phyloP scores from a whole-genome alignment of 225 moss, liverwort and hornwort species.

The Asterella californica region DNA sequence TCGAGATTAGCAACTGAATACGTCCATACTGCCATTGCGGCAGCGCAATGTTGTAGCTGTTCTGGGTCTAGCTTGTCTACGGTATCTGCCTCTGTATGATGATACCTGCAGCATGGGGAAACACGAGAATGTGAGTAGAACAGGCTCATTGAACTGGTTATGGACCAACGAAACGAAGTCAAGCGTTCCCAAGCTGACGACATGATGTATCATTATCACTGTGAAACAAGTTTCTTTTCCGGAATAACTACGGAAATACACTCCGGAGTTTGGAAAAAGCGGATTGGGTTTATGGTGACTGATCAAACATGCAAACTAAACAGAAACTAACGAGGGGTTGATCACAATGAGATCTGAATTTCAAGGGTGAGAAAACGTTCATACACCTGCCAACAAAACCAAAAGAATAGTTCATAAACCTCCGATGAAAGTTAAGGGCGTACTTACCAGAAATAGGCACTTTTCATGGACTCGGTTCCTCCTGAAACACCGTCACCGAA shows the following conservation, averaged over 20 bases:
- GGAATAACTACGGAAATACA: no score
- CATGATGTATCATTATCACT: no score
- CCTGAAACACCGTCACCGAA: slow-evolving; percentile 36
- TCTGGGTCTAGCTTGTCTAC: slow-evolving; percentile 74
- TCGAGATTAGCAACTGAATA: slow-evolving; percentile 73
- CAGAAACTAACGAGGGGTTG: no score
- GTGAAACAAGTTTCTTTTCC: no score
- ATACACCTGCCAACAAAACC: no score
- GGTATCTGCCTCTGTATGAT: slow-evolving; percentile 86
- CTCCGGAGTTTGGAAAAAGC: no score
- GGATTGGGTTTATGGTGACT: no score
- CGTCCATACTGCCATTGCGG: slow-evolving; percentile 63
- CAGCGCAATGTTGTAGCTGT: slow-evolving; percentile 73
- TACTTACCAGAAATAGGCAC: slow-evolving; percentile 76
- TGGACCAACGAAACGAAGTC: not conserved
- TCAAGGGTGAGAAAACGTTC: not conserved
- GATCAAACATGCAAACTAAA: no score
- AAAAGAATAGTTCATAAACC: no score
- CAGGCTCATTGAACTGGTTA: not conserved
- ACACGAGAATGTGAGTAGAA: not conserved
- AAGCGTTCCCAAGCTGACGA: not conserved
- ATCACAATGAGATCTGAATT: not conserved
- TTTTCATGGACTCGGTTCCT: slow-evolving; percentile 19
- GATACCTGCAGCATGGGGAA: slow-evolving; percentile 51
- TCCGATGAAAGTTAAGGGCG: not conserved